Evolutionary conservation across 208 protist genomes (phyloP), one percentile per base, ranked within the genome.

Genomic region (Acanthamoeba culbertsoni): DNA sequence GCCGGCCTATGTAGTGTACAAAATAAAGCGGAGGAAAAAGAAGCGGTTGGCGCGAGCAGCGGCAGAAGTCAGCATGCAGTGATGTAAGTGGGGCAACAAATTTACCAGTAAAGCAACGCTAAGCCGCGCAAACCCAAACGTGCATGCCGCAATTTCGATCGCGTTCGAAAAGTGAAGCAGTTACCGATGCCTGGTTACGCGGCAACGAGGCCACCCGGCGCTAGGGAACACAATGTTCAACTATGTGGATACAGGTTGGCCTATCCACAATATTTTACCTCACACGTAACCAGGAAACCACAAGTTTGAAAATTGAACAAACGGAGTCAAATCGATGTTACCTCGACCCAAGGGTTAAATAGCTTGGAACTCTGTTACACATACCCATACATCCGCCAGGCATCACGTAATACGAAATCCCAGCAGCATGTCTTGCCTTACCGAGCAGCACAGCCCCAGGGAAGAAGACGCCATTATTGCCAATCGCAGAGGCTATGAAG

Each of bases 1-100:
- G 0, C 79, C 79, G 16, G 79, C 79, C 46, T 89, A 89, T 48
- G 40, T 45, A 7, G 53, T 65, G 35, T 89, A 89, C 79, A 89
- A 89, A 43, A 31, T 89, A 8, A 89, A 89, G 46, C 79, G 62
- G 37, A 40, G 46, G 18, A 89, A 65, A 20, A 55, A 42, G 14
- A 84, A 84, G 73, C 37, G 73, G 28, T 23, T 45, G 7, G 73
- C 12, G 14, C 18, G 33, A 33, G 42, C 37, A 14, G 73, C 26
- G 26, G 73, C 7, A 23, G 42, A 12, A 31, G 73, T 35, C 28
- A 18, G 48, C 8, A 55, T 55, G 12, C 48, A 18, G 12, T 23
- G 48, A 8, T 23, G 18, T 18, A 18, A 55, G 48, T 55, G 48
- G 18, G 8, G 48, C 48, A 18, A 55, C 8, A 55, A 55, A 55